A percentile compares a stretch with the other conserved stretches of the same genome.
Evolutionary conservation across 1,284 basidiomycete species (phyloP).

Genomic region (Cronartium ribicola): DNA sequence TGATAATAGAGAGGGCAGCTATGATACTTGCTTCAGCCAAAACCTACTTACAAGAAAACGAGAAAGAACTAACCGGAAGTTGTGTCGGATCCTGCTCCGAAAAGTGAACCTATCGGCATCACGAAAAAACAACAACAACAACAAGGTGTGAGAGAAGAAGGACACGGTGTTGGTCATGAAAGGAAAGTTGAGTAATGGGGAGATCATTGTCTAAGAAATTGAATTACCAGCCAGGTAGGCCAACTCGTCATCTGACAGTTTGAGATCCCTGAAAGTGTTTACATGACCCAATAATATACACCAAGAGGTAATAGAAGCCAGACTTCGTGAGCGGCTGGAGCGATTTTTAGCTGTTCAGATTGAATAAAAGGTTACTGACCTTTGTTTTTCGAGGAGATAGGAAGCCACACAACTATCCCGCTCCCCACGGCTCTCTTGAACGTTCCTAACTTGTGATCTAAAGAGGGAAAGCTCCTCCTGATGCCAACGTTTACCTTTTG

Average conservation of each 20-base stretch:
- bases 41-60: background rate
- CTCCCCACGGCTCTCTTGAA: conserved; percentile 49
- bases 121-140: background rate
- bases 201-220: background rate
- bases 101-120: conserved; percentile 27
- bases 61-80: conserved; percentile 18
- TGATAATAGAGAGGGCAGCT: conserved; percentile 59
- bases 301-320: background rate
- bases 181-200: background rate
- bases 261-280: conserved; percentile 10
- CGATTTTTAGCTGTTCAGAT: too few species aligned
- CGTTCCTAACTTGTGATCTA: conserved; percentile 56
- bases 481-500: conserved; percentile 58
- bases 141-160: background rate
- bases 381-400: conserved; percentile 29
- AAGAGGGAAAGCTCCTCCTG: conserved; percentile 61
- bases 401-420: conserved; percentile 24
- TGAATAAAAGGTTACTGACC: conserved; percentile 2
- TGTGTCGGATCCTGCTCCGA: conserved; percentile 38
- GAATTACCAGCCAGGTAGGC: conserved; percentile 44
- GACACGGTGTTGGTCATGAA: background rate
- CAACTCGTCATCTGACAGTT: conserved; percentile 40
- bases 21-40: conserved; percentile 54
- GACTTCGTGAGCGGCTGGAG: too few species aligned
- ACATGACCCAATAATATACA: background rate